Base-by-base conservation (phyloP, 2,329 filamentous ascomycete genomes). In the Calonectria pauciramosa region DNA sequence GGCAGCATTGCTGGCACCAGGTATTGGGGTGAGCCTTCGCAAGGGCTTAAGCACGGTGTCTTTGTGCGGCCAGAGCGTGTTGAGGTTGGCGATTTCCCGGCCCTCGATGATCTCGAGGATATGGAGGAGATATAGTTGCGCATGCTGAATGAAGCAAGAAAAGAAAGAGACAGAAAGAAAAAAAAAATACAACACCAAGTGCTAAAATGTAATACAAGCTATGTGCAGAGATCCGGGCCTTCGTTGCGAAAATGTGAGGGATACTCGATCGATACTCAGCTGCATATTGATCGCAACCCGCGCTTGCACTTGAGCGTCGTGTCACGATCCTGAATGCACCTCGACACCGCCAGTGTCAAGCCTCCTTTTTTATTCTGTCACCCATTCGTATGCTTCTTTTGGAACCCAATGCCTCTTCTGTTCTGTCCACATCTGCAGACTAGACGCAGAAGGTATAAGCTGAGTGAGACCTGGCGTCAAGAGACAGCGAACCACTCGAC, bases 11-110 rank as follows among this genome's bases (percentile, higher is more conserved):
- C 89, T 11, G 88, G 86, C 10, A 92, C 87, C 77, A 88, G 92
- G 77, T 96, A 96, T 85, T 97, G 95, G 89, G 91, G 91, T 49
- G 84, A 89, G 71, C 88, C 90, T 66, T 93, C 92, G 69, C 34
- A 38, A 36, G 83, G 87, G 76, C 86, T 92, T 73, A 96, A 95
- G 83, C 92, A 91, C 79, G 95, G 95, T 41, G 93, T 95, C 26
- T 95, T 97, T 85, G 94, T 96, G 36, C 89, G 94, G 76, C 93
- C 95, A 5, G 94, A 96, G 84, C 89, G 94, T 74, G 92, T 96
- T 28, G 94, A 96, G 85, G 89, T 92, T 52, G 95, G 95, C 26
- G 92, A 96, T 77, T 97, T 90, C 80, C 91, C 92, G 1, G 88
- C 89, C 36, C 87, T 96, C 74, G 91, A 96, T 82, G 91, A 96